Conservation (phyloP, 495 filamentous ascomycete genomes). For the Lophiostoma macrostomum region DNA sequence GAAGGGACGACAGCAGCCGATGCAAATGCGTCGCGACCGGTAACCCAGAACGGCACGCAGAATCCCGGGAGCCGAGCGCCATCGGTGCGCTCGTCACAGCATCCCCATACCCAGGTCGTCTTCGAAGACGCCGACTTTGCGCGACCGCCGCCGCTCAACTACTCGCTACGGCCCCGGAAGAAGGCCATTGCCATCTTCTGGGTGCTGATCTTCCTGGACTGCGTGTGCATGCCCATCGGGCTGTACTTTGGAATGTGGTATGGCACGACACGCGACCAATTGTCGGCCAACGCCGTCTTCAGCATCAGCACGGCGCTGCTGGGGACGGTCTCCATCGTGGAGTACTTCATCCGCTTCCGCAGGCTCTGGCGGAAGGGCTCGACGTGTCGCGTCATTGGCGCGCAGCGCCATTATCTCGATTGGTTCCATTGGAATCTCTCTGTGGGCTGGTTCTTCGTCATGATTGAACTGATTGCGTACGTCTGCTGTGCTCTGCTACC, state of each 20-base stretch:
- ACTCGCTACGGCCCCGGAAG: slow-evolving; percentile 54
- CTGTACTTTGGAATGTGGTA: slow-evolving; percentile 60
- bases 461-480: slow-evolving; percentile 54
- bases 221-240: slow-evolving; percentile 52
- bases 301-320: slow-evolving; percentile 56
- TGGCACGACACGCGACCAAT: slow-evolving; percentile 40
- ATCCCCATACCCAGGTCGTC: slow-evolving; percentile 29
- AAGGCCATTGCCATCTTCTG: slow-evolving; percentile 58
- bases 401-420: slow-evolving; percentile 53
- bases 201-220: slow-evolving; percentile 55
- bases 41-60: not conserved
- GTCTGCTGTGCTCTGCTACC: slow-evolving; percentile 33
- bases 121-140: slow-evolving; percentile 37
- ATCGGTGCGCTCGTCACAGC: slow-evolving; percentile 8
- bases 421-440: slow-evolving; percentile 64
- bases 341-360: slow-evolving; percentile 48
- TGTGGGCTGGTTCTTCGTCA: slow-evolving; percentile 47
- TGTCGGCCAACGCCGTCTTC: slow-evolving; percentile 59
- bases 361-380: slow-evolving; percentile 47
- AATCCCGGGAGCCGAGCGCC: slow-evolving; percentile 18
- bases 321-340: slow-evolving; percentile 59
- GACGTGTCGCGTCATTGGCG: slow-evolving; percentile 53
- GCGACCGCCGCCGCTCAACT: slow-evolving; percentile 54
- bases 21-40: not conserved
- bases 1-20: not conserved